Evolutionary conservation across 2,329 filamentous ascomycete species (phyloP).

Genomic region (Paramyrothecium sp.): DNA sequence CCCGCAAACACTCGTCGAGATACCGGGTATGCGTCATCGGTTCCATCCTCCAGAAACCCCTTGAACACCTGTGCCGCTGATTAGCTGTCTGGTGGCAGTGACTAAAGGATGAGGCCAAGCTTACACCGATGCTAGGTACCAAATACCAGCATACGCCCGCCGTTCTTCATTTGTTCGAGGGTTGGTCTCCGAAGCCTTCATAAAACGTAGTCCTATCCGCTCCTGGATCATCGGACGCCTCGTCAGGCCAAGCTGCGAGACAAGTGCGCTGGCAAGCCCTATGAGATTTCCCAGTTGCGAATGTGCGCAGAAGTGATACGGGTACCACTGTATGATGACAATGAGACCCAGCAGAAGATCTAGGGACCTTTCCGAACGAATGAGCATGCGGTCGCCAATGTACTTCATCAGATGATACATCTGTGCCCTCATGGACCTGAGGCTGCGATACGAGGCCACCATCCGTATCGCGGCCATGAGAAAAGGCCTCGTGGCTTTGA

Average conservation of each 20-base stretch:
- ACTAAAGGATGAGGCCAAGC: conserved; percentile 14
- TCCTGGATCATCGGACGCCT: conserved; percentile 38
- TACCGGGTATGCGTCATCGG: conserved; percentile 51
- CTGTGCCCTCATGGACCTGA: conserved; percentile 47
- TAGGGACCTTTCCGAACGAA: conserved; percentile 47
- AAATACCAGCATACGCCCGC: conserved; percentile 50
- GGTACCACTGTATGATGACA: conserved; percentile 49
- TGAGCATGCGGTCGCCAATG: conserved; percentile 46
- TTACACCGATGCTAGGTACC: conserved; percentile 54
- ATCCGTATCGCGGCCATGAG: conserved; percentile 49
- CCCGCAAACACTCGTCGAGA: conserved; percentile 46
- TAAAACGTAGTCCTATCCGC: conserved; percentile 39
- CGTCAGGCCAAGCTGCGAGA: conserved; percentile 46
- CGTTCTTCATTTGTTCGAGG: conserved; percentile 49
- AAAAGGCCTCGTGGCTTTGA: conserved; percentile 42
- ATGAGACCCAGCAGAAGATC: conserved; percentile 49
- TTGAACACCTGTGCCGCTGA: conserved; percentile 29
- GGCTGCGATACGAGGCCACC: conserved; percentile 45
- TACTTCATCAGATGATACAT: conserved; percentile 46
- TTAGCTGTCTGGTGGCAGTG: not conserved
- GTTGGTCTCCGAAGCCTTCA: conserved; percentile 34
- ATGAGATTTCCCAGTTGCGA: conserved; percentile 51
- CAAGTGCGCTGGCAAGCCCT: conserved; percentile 44
- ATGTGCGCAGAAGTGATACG: conserved; percentile 54
- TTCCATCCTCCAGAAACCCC: conserved; percentile 43